phyloP scores from a whole-genome alignment of 2,329 filamentous ascomycete genomes.

The Magnaporthiopsis rhizophila region DNA sequence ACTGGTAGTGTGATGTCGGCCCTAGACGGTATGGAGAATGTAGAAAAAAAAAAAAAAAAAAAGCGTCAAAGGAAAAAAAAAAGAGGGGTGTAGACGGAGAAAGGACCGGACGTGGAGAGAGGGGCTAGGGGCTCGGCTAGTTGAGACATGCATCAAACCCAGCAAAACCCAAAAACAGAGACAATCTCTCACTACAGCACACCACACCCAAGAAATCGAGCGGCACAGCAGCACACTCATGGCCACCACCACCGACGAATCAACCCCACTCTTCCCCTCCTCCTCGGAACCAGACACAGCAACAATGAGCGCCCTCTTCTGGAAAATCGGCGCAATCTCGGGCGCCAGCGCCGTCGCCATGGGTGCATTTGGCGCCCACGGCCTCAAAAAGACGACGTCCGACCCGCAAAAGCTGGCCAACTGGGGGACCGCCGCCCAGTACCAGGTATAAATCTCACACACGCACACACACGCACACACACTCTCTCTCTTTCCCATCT shows the following conservation, averaged over 20 bases:
- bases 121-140: too few species aligned
- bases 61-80: too few species aligned
- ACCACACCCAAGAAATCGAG: too few species aligned
- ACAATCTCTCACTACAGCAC: neutral
- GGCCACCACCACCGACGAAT: neutral
- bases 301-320: constrained; percentile 34
- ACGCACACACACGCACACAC: neutral
- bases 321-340: constrained; percentile 54
- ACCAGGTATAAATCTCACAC: constrained; percentile 41
- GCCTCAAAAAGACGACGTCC: constrained; percentile 51
- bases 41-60: too few species aligned
- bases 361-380: constrained; percentile 62
- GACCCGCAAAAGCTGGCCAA: constrained; percentile 51
- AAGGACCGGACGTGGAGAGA: too few species aligned
- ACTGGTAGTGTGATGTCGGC: too few species aligned
- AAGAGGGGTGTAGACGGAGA: too few species aligned
- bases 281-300: neutral
- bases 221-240: too few species aligned
- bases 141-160: too few species aligned
- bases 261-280: constrained; percentile 2
- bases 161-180: too few species aligned
- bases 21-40: too few species aligned
- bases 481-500: constrained; percentile 1
- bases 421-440: constrained; percentile 59
- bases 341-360: constrained; percentile 53